These are phyloP conservation scores for Fusarium mundagurra DNA, from an alignment of 2,329 filamentous ascomycete species.

Conservation along the genomic window DNA sequence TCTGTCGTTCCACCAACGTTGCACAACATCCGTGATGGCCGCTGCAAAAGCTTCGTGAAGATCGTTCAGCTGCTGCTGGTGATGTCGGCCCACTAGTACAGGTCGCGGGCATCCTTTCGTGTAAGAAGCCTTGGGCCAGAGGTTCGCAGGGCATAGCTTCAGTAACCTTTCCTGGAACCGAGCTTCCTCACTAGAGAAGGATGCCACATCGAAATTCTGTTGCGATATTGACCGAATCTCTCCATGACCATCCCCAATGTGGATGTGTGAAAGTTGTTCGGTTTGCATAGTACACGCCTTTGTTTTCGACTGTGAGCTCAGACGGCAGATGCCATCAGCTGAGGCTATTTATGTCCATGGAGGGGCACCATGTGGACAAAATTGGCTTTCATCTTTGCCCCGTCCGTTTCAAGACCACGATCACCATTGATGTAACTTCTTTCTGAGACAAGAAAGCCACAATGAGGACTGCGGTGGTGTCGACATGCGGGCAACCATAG, in stretches of 20 bases:
- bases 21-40: slow-evolving; percentile 50
- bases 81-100: slow-evolving; percentile 47
- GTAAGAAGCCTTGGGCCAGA: slow-evolving; percentile 47
- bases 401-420: accelerated
- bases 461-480: no score
- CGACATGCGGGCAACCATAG: neutral
- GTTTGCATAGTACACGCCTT: slow-evolving; percentile 6
- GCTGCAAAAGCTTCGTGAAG: slow-evolving; percentile 46
- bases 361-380: neutral
- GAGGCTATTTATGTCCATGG: neutral
- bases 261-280: slow-evolving; percentile 33
- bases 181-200: slow-evolving; percentile 32
- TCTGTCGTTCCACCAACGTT: slow-evolving; percentile 51
- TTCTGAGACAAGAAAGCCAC: neutral
- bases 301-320: no score
- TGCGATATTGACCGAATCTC: slow-evolving; percentile 7
- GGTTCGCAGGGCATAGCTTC: slow-evolving; percentile 33
- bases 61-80: slow-evolving; percentile 43
- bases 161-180: slow-evolving; percentile 30
- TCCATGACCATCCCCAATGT: slow-evolving; percentile 7
- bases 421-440: accelerated
- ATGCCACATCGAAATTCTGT: slow-evolving; percentile 64
- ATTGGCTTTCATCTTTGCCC: accelerated
- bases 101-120: slow-evolving; percentile 46
- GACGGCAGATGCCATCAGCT: no score